Evolutionary conservation across 2,329 filamentous ascomycete genomes (phyloP), one percentile per base, ranked within the genome.

Genomic region (Xylariales sp.): DNA sequence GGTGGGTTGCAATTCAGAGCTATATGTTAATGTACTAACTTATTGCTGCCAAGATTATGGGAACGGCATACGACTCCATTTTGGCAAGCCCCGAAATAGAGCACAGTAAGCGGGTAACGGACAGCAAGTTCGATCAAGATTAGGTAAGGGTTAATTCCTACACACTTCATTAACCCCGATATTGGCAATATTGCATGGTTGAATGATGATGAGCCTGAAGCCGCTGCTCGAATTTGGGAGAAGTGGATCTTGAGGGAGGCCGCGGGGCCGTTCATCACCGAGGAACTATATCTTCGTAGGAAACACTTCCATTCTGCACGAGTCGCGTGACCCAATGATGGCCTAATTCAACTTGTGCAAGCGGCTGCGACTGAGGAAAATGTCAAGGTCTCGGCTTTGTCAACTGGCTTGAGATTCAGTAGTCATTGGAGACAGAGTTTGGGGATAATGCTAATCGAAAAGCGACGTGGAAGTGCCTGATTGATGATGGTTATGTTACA

Each of bases 261-360:
- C 3, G 45, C 44, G n/a, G 33, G 31, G 6, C 44, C 49, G 5
- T 50, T 48, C 39, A 42, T 51, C 34, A 50, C 49, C 0, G 57
- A 69, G 11, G 74, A 78, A 54, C 51, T 76, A 4, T 77, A 76
- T 52, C 54, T 61, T 21, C 58, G 69, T 8, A 68, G 58, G 46
- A 78, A 77, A 52, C 63, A 71, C n/a, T 63, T 70, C 0, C 77
- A 69, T 47, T 51, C 63, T n/a, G 73, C 69, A 1, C 74, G 73
- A 0, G 33, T 42, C 10, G 19, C 19, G 16, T 76, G 63, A 48
- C 58, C 59, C 1, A 49, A 53, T 0, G 58, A 61, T 21, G 73
- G 74, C 0, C 66, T 69, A 1, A 41, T 78, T 20, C 38, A 48
- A 12, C 8, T 54, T 56, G 49, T 47, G 64, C 28, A 25, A 44